These are phyloP conservation scores for Paecilomyces fulvus DNA, from an alignment of 2,329 filamentous ascomycete genomes.

Conservation along the genomic window DNA sequence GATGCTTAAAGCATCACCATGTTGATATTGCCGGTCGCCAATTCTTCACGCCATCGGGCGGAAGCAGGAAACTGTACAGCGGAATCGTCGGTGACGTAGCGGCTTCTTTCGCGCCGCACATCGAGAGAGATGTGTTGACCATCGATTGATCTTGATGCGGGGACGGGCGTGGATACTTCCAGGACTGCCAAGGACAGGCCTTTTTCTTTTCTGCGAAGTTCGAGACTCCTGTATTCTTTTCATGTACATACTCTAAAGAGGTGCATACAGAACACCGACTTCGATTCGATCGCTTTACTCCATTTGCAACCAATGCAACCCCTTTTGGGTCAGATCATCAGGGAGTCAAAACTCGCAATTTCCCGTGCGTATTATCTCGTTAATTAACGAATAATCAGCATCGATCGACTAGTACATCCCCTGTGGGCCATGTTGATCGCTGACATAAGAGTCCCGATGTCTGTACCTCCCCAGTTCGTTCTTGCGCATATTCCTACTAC, in stretches of 20 bases:
- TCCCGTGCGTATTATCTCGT: neutral
- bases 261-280: neutral
- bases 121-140: neutral
- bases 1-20: neutral
- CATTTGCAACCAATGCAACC: neutral
- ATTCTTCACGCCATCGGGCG: neutral
- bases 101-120: neutral
- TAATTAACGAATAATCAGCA: neutral
- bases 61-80: neutral
- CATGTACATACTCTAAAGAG: neutral
- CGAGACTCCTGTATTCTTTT: neutral
- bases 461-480: too few species aligned
- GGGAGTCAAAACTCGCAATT: neutral
- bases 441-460: neutral
- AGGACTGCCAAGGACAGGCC: neutral
- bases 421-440: neutral
- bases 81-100: neutral
- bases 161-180: neutral
- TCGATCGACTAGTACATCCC: neutral
- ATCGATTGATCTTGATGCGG: neutral
- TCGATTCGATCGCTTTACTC: neutral
- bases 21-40: neutral
- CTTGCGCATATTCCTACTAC: too few species aligned
- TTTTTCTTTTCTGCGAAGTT: neutral
- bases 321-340: neutral